Evolutionary conservation across 2,329 filamentous ascomycete species (phyloP).

Genomic region (Aureobasidium leucospermi): DNA sequence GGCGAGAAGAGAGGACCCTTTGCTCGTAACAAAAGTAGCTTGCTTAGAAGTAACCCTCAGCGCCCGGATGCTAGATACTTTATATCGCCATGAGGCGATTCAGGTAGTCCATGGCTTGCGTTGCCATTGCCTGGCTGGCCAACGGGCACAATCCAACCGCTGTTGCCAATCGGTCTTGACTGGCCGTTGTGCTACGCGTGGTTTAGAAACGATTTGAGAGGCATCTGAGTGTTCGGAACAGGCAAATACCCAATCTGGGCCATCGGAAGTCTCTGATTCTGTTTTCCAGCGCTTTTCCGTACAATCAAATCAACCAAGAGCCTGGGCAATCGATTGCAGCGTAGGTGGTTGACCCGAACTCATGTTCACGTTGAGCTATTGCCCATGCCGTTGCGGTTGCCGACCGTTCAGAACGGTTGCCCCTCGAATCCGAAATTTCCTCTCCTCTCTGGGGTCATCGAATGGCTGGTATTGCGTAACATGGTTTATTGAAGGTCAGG

Average conservation of each 20-base stretch:
- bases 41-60: background rate
- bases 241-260: slow-evolving; percentile 1
- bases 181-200: background rate
- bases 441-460: background rate
- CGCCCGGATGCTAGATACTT: background rate
- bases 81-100: background rate
- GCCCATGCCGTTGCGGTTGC: slow-evolving; percentile 3
- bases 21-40: slow-evolving; percentile 8
- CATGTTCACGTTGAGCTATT: slow-evolving; percentile 12
- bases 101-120: slow-evolving; percentile 1
- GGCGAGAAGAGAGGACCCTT: background rate
- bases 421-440: slow-evolving; percentile 6
- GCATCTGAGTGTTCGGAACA: background rate
- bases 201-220: background rate
- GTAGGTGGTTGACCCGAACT: background rate
- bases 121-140: slow-evolving; percentile 6
- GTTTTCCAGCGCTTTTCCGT: background rate
- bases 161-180: slow-evolving; percentile 9
- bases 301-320: background rate
- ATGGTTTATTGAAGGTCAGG: background rate
- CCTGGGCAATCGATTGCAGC: background rate
- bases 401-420: slow-evolving; percentile 8
- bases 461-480: background rate
- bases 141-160: slow-evolving; percentile 9
- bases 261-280: background rate